phyloP scores from a whole-genome alignment of 441 rosid genomes.

The Hura crepitans region DNA sequence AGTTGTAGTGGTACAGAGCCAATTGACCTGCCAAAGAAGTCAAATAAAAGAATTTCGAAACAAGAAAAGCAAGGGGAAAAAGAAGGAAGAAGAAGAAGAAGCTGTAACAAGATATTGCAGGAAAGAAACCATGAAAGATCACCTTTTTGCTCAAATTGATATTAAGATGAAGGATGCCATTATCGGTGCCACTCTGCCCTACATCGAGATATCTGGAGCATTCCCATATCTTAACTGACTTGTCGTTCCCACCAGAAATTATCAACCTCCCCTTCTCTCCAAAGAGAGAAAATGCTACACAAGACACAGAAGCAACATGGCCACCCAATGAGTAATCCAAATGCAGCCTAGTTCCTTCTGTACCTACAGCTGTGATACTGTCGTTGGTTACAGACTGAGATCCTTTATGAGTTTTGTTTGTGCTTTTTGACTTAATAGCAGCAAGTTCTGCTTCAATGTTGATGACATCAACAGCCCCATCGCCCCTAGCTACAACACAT shows the following conservation, averaged over 20 bases:
- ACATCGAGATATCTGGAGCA: constrained; percentile 42
- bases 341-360: constrained; percentile 44
- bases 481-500: constrained; percentile 80
- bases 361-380: constrained; percentile 13
- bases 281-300: constrained; percentile 69
- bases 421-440: constrained; percentile 33
- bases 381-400: constrained; percentile 45
- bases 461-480: constrained; percentile 69
- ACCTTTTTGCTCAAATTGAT: constrained; percentile 66
- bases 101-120: not conserved
- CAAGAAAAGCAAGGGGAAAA: not conserved
- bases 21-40: constrained; percentile 62
- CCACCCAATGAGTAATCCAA: constrained; percentile 80
- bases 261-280: constrained; percentile 68
- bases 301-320: constrained; percentile 75
- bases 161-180: constrained; percentile 43
- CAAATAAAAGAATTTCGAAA: not conserved
- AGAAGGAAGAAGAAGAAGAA: too few species aligned
- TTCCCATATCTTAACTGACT: constrained; percentile 76
- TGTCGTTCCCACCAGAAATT: constrained; percentile 84
- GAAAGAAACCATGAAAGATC: constrained; percentile 13
- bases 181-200: constrained; percentile 29
- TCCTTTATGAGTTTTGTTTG: constrained; percentile 47
- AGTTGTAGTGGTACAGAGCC: constrained; percentile 73
- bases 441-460: constrained; percentile 61